phyloP scores from a whole-genome alignment of 2,329 filamentous ascomycete species.

The Calonectria ilicicola region DNA sequence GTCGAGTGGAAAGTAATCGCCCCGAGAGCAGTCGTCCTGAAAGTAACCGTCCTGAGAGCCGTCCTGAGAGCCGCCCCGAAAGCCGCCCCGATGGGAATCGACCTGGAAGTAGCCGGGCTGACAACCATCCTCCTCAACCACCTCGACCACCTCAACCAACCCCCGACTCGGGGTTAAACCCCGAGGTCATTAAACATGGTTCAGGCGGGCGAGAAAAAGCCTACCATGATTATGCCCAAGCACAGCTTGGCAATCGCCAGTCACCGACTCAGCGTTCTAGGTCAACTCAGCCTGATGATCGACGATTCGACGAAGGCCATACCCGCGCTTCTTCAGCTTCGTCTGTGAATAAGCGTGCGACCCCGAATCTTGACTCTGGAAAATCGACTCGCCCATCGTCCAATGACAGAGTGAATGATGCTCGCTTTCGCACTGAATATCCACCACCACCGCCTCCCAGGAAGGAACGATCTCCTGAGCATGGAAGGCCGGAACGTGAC shows the following conservation, averaged over 20 bases:
- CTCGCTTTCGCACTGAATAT: slow-evolving; percentile 43
- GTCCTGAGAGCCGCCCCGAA: background rate
- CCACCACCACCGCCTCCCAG: slow-evolving; percentile 42
- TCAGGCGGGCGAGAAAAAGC: slow-evolving; percentile 56
- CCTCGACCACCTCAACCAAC: slow-evolving; percentile 42
- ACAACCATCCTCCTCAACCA: slow-evolving; percentile 45
- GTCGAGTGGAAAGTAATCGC: background rate
- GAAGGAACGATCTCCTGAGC: slow-evolving; percentile 47
- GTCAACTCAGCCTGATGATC: slow-evolving; percentile 43
- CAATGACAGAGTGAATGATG: slow-evolving; percentile 47
- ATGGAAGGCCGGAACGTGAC: slow-evolving; percentile 40
- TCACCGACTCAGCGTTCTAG: slow-evolving; percentile 48
- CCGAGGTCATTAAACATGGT: slow-evolving; percentile 56
- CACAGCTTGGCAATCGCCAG: slow-evolving; percentile 29
- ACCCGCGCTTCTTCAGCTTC: slow-evolving; percentile 42
- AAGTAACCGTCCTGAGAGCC: background rate
- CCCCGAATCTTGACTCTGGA: slow-evolving; percentile 42
- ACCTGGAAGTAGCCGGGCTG: slow-evolving; percentile 40
- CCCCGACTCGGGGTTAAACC: slow-evolving; percentile 54
- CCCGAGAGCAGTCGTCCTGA: background rate
- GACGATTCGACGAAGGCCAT: slow-evolving; percentile 40
- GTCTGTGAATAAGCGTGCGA: slow-evolving; percentile 43
- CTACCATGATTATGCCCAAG: slow-evolving; percentile 49
- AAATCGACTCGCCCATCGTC: slow-evolving; percentile 46
- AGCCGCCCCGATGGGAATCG: background rate